Evolutionary conservation across 2,329 filamentous ascomycete species (phyloP), one percentile per base, ranked within the genome.

Genomic region (Rhynchosporium agropyri): DNA sequence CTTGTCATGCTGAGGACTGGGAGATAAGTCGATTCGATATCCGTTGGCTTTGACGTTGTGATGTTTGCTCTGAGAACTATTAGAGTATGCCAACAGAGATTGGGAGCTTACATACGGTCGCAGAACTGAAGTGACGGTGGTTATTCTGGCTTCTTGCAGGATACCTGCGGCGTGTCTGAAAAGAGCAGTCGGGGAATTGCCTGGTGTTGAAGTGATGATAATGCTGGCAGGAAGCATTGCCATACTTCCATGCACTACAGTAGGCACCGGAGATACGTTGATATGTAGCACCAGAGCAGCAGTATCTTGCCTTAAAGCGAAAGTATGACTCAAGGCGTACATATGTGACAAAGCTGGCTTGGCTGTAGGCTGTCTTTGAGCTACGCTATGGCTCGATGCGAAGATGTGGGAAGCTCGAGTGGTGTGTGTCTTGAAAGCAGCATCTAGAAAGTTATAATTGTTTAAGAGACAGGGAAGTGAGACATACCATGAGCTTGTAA

Each of bases 271-370:
- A 31, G 26, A 43, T 9, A 56, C 20, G 13, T 38, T 45, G 9
- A 38, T 45, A 31, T 20, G 13, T 10, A 56, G 4, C n/a, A 40
- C 53, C 15, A 26, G 20, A 8, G 20, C 15, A 12, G 6, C 15
- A 7, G 53, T 31, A 38, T 31, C 13, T 43, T 56, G 53, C 43
- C 38, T 42, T 45, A 38, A 7, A 8, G 50, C 50, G 3, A 53
- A 15, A 28, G 50, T 53, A 40, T 53, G 50, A 40, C 33, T 53
- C 7, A 33, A 53, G 15, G 50, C 50, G 50, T 26, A 53, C 50
- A 26, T 51, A 9, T 51, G 49, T n/a, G 49, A 13, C 10, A n/a
- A n/a, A 43, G 42, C 42, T 5, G 15, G 49, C 33, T n/a, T 28
- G 45, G 6, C 12, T 9, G 13, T 20, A n/a, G 15, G 49, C 36